These are phyloP conservation scores for Batrachochytrium dendrobatidis DNA, from an alignment of 371 early-diverging fungal species.

Conservation along the genomic window DNA sequence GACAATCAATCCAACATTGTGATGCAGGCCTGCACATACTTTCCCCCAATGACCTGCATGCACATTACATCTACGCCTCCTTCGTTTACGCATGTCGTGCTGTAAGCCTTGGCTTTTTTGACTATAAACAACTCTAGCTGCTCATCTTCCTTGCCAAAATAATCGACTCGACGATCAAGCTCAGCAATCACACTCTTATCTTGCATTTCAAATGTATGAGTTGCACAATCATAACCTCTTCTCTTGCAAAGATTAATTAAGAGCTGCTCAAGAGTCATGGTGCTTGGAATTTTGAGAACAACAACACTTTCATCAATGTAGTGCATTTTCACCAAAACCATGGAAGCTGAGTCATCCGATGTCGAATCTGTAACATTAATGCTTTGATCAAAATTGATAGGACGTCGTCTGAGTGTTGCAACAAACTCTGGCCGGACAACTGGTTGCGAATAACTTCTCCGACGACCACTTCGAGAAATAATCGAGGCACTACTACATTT, in stretches of 20 bases:
- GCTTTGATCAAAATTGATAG: not conserved
- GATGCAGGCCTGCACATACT: constrained; percentile 14
- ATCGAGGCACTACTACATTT: no score
- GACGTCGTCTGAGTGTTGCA: constrained; percentile 4
- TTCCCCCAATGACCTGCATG: constrained; percentile 27
- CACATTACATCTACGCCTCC: constrained; percentile 40
- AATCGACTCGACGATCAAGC: constrained; percentile 32
- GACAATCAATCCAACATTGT: not conserved
- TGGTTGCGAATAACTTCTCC: constrained; percentile 3
- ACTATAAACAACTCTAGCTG: constrained; percentile 24
- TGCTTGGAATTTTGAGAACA: constrained; percentile 24
- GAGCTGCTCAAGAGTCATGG: constrained; percentile 30
- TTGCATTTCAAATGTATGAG: constrained; percentile 27
- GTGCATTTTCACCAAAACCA: constrained; percentile 13
- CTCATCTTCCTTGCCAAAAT: constrained; percentile 17
- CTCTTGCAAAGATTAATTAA: constrained; percentile 33
- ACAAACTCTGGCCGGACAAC: constrained; percentile 1
- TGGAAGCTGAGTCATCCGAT: not conserved
- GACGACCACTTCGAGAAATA: constrained; percentile 1
- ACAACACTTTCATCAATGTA: constrained; percentile 16
- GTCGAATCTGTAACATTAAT: constrained; percentile 1
- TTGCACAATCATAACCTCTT: constrained; percentile 26
- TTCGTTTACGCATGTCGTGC: constrained; percentile 35
- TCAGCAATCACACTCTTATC: constrained; percentile 25
- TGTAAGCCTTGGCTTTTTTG: constrained; percentile 36